Percentiles rank a stretch among this genome's conserved stretches.
phyloP scores from a whole-genome alignment of 768 basidiomycete species.

The Xerocomus spinulosus region DNA sequence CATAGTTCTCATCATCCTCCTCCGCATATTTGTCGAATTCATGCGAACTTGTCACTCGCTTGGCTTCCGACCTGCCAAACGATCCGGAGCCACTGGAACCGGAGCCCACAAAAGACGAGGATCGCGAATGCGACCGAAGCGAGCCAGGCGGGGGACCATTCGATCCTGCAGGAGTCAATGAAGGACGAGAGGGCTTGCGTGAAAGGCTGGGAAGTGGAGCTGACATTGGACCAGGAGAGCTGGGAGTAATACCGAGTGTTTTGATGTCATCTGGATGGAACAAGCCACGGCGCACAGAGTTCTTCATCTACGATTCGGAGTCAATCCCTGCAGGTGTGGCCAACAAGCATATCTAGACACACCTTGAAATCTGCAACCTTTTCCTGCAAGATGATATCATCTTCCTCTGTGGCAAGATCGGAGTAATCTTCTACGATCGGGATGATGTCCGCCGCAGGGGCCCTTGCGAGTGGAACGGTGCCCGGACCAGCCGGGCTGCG shows the following conservation, averaged over 20 bases:
- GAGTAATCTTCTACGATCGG: conserved; percentile 90
- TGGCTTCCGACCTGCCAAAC: conserved; percentile 63
- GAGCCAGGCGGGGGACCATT: conserved; percentile 27
- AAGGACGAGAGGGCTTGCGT: conserved; percentile 50
- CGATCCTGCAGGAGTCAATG: conserved; percentile 41
- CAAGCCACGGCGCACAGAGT: conserved; percentile 64
- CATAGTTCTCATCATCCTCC: conserved; percentile 88
- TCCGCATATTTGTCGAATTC: conserved; percentile 87
- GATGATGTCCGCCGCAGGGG: conserved; percentile 56
- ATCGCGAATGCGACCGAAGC: conserved; percentile 48
- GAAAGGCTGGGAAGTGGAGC: conserved; percentile 59
- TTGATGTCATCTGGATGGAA: conserved; percentile 91
- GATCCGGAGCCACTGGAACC: conserved; percentile 44
- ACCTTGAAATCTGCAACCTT: conserved; percentile 87
- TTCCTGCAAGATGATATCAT: conserved; percentile 61
- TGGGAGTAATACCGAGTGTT: conserved; percentile 53
- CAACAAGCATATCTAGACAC: conserved; percentile 7
- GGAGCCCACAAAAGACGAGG: conserved; percentile 50
- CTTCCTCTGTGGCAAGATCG: conserved; percentile 78
- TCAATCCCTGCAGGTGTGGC: neutral
- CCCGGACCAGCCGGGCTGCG: conserved; percentile 58
- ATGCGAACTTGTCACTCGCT: conserved; percentile 46
- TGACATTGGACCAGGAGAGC: conserved; percentile 56
- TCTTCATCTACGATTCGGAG: conserved; percentile 51
- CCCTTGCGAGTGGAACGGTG: conserved; percentile 51